Evolutionary conservation across 1,284 basidiomycete genomes (phyloP), one percentile per base, ranked within the genome.

Genomic region (Mycosarcoma maydis): DNA sequence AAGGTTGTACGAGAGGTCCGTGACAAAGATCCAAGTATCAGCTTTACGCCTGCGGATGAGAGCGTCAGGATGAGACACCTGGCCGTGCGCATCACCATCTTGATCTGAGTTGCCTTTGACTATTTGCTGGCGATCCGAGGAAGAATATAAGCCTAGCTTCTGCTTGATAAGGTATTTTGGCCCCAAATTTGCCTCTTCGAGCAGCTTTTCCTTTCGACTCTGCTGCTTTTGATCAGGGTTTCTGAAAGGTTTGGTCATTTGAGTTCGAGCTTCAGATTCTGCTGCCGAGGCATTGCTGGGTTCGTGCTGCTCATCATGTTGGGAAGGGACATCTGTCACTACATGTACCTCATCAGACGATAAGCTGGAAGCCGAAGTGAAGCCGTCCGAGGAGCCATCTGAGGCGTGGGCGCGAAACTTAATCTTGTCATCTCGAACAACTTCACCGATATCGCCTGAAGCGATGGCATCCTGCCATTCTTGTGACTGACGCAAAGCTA

Each of bases 21-120:
- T 57, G 13, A 75, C 72, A 49, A 68, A 75, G 42, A 74, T 72
- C 68, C 68, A 68, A 1, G 62, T 69, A 27, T 69, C 60, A 6
- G 62, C 57, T 43, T 61, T 59, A 19, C 50, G 38, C 11, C 50
- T 37, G n/a, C 56, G 61, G 20, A 67, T 70, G 30, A 73, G 49
- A 6, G 67, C 56, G 11, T 67, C 59, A 5, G 50, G 57, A 41
- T 29, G 64, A 10, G 46, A 29, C 3, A 13, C 1, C 1, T 16
- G n/a, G 1, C 40, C 40, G 14, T 48, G 11, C 3, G 19, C 27
- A 7, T 57, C 16, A 20, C 16, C 37, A 4, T 27, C 40, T 9
- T 38, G 19, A 3, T 45, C 43, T 4, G 54, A 42, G 26, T 53
- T 19, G 19, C 52, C 60, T n/a, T 43, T 44, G 42, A 70, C 45